phyloP scores from a whole-genome alignment of 1,139 yeast genomes.

The Williopsis jadinii region DNA sequence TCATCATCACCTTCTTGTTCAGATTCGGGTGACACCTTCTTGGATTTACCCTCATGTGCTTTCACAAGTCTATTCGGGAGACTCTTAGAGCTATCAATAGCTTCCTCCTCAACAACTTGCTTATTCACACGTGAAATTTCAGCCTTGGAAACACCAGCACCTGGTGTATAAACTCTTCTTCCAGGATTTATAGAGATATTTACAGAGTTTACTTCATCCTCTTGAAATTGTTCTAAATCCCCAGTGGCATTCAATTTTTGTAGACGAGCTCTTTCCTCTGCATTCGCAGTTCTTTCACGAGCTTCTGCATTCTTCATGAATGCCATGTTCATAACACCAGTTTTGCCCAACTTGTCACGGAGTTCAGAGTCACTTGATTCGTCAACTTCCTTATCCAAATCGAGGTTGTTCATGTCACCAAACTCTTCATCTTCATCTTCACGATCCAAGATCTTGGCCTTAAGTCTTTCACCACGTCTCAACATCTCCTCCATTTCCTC shows the following conservation, averaged over 20 bases:
- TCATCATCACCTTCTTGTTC: constrained; percentile 20
- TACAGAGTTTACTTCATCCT: constrained; percentile 26
- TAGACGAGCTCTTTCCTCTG: constrained; percentile 44
- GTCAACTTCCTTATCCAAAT: constrained; percentile 29
- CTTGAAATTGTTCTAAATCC: constrained; percentile 31
- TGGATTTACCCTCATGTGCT: constrained; percentile 3
- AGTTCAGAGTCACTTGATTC: constrained; percentile 26
- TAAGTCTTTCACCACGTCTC: constrained; percentile 74
- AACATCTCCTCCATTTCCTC: constrained; percentile 93
- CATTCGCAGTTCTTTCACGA: constrained; percentile 49
- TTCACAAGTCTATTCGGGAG: constrained; percentile 36
- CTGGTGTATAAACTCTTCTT: constrained; percentile 75
- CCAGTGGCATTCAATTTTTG: constrained; percentile 39
- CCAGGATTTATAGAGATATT: constrained; percentile 12
- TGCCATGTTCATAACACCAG: constrained; percentile 86
- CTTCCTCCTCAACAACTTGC: constrained; percentile 40
- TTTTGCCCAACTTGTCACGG: constrained; percentile 53
- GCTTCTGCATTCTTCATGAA: constrained; percentile 88
- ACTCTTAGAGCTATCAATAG: constrained; percentile 46
- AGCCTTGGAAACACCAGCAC: constrained; percentile 39
- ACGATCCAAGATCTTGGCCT: constrained; percentile 66
- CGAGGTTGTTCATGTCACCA: constrained; percentile 54
- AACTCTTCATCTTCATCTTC: constrained; percentile 37
- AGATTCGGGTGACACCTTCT: constrained; percentile 1
- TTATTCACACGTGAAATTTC: constrained; percentile 38